Base-by-base conservation (phyloP, 73 alveolate species). In the Breviolum minutum region DNA sequence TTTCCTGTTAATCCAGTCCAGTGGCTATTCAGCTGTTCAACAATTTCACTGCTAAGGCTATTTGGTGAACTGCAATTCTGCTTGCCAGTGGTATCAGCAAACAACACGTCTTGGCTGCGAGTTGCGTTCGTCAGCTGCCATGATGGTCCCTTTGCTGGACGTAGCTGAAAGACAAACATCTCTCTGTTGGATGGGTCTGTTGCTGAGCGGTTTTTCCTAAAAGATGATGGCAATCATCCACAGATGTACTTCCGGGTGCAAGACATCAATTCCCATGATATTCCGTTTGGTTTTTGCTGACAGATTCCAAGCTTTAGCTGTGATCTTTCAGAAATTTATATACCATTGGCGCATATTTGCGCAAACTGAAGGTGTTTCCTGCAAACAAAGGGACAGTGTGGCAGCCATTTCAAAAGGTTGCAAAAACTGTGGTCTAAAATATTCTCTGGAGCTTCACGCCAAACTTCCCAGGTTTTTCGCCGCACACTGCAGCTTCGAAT, bases 21-120 rank as follows among this genome's bases (percentile, higher is more conserved):
- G 79, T 19, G 54, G 79, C 79, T 69, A 69, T 69, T 74, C 54
- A 74, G 84, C 17, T 11, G 7, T 24, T 40, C 17, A 14, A 74
- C 0, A 40, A 40, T 40, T 40, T 40, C 54, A 40, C 54, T 8
- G 69, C 83, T 24, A 32, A 92, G 98, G 98, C 80, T 92, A 92
- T 80, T 68, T 76, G 82, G 91, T 76, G 91, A 92, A 92, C 81
- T 92, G 98, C 98, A 92, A 92, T 62, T 80, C 98, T 7, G 91
- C 98, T 11, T 92, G 98, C 69, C 98, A 92, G 81, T 92, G 98
- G 98, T 92, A 92, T 61, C 98, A 92, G 81, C 98, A 92, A 80
- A 92, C 98, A 48, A 92, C 98, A 8, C 87, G 62, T 54, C 80
- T 92, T 22, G 98, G 98, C 81, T 92, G 98, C 61, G 98, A 92